These are phyloP conservation scores for Leishmania mexicana DNA, from an alignment of 208 protist species.

Conservation along the genomic window DNA sequence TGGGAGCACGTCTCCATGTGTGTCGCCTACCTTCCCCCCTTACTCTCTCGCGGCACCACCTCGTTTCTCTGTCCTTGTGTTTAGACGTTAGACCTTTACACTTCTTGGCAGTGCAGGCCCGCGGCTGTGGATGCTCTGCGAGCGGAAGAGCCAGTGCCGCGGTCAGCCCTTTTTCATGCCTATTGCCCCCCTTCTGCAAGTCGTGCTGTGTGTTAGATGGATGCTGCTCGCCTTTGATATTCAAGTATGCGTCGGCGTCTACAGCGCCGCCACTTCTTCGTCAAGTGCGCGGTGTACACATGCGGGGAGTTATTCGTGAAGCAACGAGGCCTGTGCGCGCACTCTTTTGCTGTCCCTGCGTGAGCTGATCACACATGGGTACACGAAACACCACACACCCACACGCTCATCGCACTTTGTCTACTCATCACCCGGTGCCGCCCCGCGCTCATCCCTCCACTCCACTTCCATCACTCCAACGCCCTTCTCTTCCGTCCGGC, in stretches of 20 bases:
- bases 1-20: neutral
- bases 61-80: neutral
- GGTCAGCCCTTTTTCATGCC: neutral
- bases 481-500: neutral
- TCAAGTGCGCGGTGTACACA: neutral
- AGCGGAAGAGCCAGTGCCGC: neutral
- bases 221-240: neutral
- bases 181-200: neutral
- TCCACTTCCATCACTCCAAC: neutral
- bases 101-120: neutral
- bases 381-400: neutral
- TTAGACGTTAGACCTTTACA: neutral
- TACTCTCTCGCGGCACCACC: neutral
- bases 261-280: neutral
- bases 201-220: neutral
- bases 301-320: neutral
- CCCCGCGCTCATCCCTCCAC: neutral
- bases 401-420: neutral
- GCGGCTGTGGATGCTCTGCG: neutral
- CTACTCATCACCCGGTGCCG: neutral
- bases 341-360: neutral
- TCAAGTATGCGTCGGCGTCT: neutral
- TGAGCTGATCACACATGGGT: neutral
- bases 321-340: neutral
- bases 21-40: neutral